These are phyloP conservation scores for Clitopilus passeckerianus DNA, from an alignment of 768 basidiomycete species.

Conservation along the genomic window DNA sequence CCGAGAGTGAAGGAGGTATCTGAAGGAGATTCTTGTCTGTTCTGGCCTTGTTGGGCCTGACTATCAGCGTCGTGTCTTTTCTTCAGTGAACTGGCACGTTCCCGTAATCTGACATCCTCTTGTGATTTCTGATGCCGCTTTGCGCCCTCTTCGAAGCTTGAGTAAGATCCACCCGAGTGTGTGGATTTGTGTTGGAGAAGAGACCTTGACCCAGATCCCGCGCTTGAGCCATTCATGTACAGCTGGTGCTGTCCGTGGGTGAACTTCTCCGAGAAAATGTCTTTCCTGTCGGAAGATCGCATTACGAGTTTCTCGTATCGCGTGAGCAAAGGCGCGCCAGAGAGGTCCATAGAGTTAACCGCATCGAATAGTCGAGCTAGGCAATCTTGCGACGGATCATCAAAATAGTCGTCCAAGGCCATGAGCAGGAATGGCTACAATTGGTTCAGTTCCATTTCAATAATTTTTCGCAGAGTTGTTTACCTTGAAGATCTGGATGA, in stretches of 20 bases:
- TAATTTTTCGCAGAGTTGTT: constrained; percentile 8
- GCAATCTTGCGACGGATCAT: constrained; percentile 83
- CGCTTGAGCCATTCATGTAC: constrained; percentile 19
- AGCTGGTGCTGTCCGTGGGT: constrained; percentile 25
- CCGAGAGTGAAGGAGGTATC: constrained; percentile 75
- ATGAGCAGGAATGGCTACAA: constrained; percentile 86
- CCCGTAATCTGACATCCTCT: constrained; percentile 31
- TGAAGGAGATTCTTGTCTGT: constrained; percentile 50
- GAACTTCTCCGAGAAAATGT: constrained; percentile 88
- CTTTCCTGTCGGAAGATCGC: constrained; percentile 86
- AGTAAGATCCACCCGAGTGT: constrained; percentile 56
- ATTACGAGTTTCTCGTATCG: constrained; percentile 85
- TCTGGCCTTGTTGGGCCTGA: constrained; percentile 19
- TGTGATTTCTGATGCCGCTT: constrained; percentile 36
- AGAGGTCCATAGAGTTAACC: constrained; percentile 86
- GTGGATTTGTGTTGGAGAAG: constrained; percentile 39
- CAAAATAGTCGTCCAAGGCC: constrained; percentile 93
- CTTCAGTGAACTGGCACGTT: constrained; percentile 18
- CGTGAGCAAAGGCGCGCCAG: constrained; percentile 71
- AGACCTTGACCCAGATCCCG: constrained; percentile 18
- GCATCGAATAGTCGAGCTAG: constrained; percentile 88
- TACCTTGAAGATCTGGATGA: constrained; percentile 95
- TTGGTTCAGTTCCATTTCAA: constrained; percentile 3
- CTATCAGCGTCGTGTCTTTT: constrained; percentile 28
- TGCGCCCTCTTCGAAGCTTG: constrained; percentile 68